Evolutionary conservation across 257 asterid genomes (phyloP).

Genomic region (Voacanga thouarsii): DNA sequence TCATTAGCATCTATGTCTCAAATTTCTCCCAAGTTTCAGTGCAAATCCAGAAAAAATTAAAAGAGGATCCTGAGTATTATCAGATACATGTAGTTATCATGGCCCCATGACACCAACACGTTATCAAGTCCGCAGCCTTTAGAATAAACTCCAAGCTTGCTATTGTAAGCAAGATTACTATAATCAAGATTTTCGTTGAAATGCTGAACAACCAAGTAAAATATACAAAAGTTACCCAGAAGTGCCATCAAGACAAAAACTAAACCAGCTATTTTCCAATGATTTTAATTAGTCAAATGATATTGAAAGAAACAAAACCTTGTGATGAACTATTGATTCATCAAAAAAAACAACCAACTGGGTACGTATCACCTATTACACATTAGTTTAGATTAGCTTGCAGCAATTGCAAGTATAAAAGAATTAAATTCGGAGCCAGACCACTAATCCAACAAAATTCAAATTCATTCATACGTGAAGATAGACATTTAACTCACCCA

Average conservation of each 20-base stretch:
- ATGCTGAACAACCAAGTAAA: slow-evolving; percentile 36
- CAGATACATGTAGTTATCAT: slow-evolving; percentile 88
- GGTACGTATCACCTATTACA: no score
- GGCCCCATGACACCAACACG: slow-evolving; percentile 93
- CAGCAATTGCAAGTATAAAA: neutral
- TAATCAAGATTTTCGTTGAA: slow-evolving; percentile 65
- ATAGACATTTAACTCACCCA: slow-evolving; percentile 33
- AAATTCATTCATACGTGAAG: neutral
- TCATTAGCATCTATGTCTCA: neutral
- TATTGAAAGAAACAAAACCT: slow-evolving; percentile 30
- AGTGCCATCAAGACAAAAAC: neutral
- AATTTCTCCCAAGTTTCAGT: no score
- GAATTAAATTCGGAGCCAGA: no score
- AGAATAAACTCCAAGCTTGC: slow-evolving; percentile 60
- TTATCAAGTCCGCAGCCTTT: slow-evolving; percentile 74
- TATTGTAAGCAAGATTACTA: slow-evolving; percentile 44
- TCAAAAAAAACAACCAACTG: slow-evolving; percentile 88
- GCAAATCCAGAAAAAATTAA: no score
- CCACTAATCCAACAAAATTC: neutral
- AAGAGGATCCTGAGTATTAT: no score
- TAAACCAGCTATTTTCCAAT: neutral
- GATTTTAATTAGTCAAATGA: neutral
- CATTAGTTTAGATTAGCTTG: neutral
- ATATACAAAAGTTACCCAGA: neutral
- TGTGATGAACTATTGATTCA: slow-evolving; percentile 68